Evolutionary conservation across 192 early-diverging fungal genomes (phyloP).

Genomic region (Coemansia sp.): DNA sequence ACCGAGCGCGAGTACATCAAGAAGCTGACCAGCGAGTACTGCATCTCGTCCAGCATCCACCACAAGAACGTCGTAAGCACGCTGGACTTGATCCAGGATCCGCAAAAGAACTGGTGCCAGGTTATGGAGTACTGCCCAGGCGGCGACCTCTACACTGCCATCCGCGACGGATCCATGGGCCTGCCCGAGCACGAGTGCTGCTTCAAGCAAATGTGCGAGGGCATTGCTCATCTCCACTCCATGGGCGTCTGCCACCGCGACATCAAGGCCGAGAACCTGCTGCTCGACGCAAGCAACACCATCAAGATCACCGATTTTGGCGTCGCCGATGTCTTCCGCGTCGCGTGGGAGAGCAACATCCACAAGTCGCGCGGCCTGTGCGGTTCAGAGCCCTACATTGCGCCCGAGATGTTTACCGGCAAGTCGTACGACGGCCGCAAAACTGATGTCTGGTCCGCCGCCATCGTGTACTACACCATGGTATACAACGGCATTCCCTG

Average conservation of each 20-base stretch:
- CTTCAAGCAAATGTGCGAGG: slow-evolving; percentile 88
- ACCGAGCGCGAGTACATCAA: slow-evolving; percentile 93
- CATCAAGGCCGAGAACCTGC: slow-evolving; percentile 82
- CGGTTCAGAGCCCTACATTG: slow-evolving; percentile 96
- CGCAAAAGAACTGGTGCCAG: slow-evolving; percentile 76
- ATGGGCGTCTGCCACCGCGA: slow-evolving; percentile 95
- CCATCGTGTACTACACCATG: slow-evolving; percentile 87
- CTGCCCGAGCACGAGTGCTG: slow-evolving; percentile 82
- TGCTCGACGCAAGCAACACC: slow-evolving; percentile 73
- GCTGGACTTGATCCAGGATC: slow-evolving; percentile 94
- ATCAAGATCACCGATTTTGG: slow-evolving; percentile 99
- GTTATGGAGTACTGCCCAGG: slow-evolving; percentile 86
- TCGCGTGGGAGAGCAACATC: slow-evolving; percentile 72
- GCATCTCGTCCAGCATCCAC: slow-evolving; percentile 86
- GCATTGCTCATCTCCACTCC: slow-evolving; percentile 86
- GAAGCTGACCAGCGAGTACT: slow-evolving; percentile 92
- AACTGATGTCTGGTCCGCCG: slow-evolving; percentile 93
- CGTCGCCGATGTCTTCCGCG: slow-evolving; percentile 91
- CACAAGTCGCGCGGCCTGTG: slow-evolving; percentile 86
- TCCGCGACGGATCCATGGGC: slow-evolving; percentile 72
- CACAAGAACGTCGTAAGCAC: slow-evolving; percentile 91
- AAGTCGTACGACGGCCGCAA: slow-evolving; percentile 86
- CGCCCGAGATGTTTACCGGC: slow-evolving; percentile 77
- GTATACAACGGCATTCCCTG: slow-evolving; percentile 67
- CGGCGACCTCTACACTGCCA: slow-evolving; percentile 84